Percentiles rank a stretch among this genome's conserved stretches.
Conservation (phyloP, 2,329 filamentous ascomycete genomes). For the Talaromyces sp. region DNA sequence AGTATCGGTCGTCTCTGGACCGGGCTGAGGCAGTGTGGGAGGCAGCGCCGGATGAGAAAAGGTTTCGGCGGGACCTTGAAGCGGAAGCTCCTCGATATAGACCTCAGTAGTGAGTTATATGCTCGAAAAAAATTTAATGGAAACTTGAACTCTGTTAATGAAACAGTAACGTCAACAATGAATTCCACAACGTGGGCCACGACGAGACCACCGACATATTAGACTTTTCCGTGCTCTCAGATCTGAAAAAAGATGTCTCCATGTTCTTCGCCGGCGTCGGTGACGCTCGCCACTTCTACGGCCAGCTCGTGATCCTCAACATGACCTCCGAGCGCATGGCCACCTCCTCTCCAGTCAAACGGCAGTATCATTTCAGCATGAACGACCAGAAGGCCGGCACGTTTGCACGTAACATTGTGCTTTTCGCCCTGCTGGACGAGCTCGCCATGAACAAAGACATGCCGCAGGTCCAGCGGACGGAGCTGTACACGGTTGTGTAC, state of each 20-base stretch:
- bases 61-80: neutral
- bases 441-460: slow-evolving; percentile 7
- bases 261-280: slow-evolving; percentile 9
- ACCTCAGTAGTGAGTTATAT: neutral
- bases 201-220: slow-evolving; percentile 8
- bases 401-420: slow-evolving; percentile 7
- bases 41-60: neutral
- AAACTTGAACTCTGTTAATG: neutral
- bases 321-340: slow-evolving; percentile 5
- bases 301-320: slow-evolving; percentile 6
- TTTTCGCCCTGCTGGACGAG: slow-evolving; percentile 9
- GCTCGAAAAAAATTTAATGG: neutral
- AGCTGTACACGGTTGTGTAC: slow-evolving; percentile 10
- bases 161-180: neutral
- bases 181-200: neutral
- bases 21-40: slow-evolving; percentile 4
- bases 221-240: slow-evolving; percentile 3
- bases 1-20: slow-evolving; percentile 3
- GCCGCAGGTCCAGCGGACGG: slow-evolving; percentile 3
- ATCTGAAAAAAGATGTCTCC: slow-evolving; percentile 2
- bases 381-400: slow-evolving; percentile 2
- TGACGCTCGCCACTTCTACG: slow-evolving; percentile 11
- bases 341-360: neutral
- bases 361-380: slow-evolving; percentile 8
- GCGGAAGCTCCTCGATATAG: slow-evolving; percentile 4